These are phyloP conservation scores for Gnomoniopsis smithogilvyi DNA, from an alignment of 2,329 filamentous ascomycete genomes.

Conservation along the genomic window DNA sequence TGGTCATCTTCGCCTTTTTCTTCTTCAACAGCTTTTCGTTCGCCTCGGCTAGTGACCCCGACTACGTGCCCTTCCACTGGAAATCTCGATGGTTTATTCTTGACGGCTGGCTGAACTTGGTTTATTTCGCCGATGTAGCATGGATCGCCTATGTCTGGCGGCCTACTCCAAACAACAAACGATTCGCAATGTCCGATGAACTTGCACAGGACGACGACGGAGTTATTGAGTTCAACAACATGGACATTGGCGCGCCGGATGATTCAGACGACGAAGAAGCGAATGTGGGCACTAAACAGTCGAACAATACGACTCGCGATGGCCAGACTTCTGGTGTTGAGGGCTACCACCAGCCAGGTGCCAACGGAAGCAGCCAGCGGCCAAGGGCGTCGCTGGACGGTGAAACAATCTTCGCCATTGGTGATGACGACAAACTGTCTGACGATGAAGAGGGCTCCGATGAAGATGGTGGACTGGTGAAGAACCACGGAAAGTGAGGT, in stretches of 20 bases:
- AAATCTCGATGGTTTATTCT: slow-evolving; percentile 96
- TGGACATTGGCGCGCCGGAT: slow-evolving; percentile 79
- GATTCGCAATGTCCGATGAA: slow-evolving; percentile 99
- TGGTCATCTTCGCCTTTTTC: slow-evolving; percentile 97
- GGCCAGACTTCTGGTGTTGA: slow-evolving; percentile 16
- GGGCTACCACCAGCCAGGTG: slow-evolving; percentile 10
- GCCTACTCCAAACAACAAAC: slow-evolving; percentile 91
- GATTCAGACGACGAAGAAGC: slow-evolving; percentile 60
- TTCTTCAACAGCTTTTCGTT: slow-evolving; percentile 98
- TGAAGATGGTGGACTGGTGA: slow-evolving; percentile 58
- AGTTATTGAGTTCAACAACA: slow-evolving; percentile 87
- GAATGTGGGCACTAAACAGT: slow-evolving; percentile 38
- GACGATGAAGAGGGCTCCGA: slow-evolving; percentile 58
- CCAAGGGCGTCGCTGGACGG: slow-evolving; percentile 65
- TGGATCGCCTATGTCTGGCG: slow-evolving; percentile 96
- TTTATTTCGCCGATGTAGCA: slow-evolving; percentile 89
- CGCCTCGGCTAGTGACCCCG: slow-evolving; percentile 76
- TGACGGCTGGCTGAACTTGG: slow-evolving; percentile 94
- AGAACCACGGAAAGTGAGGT: slow-evolving; percentile 37
- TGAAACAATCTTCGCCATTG: slow-evolving; percentile 94
- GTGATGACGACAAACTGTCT: slow-evolving; percentile 83
- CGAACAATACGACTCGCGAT: slow-evolving; percentile 19
- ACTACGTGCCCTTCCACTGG: slow-evolving; percentile 96
- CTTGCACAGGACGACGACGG: slow-evolving; percentile 91
- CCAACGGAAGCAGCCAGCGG: slow-evolving; percentile 20